These are phyloP conservation scores for Cryptococcus sp. DNA, from an alignment of 1,284 basidiomycete species.

Conservation along the genomic window DNA sequence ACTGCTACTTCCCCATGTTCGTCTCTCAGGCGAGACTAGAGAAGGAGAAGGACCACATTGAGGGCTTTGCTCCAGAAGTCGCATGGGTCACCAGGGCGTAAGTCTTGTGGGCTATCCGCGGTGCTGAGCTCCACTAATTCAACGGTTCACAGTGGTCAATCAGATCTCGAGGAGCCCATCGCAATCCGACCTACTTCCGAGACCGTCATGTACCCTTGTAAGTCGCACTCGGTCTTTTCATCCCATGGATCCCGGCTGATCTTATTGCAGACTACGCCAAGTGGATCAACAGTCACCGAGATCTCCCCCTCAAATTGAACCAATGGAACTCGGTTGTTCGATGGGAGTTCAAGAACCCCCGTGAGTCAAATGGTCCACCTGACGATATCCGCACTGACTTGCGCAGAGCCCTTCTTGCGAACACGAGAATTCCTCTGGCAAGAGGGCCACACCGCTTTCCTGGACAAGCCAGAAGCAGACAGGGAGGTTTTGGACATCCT, in stretches of 20 bases:
- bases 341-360: slow-evolving; percentile 99
- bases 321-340: slow-evolving; percentile 99
- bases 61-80: slow-evolving; percentile 99
- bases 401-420: slow-evolving; percentile 91
- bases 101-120: slow-evolving; percentile 49
- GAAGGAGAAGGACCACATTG: slow-evolving; percentile 97
- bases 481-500: slow-evolving; percentile 90
- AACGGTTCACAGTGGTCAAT: slow-evolving; percentile 67
- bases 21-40: slow-evolving; percentile 91
- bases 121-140: slow-evolving; percentile 1
- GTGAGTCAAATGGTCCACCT: slow-evolving; percentile 51
- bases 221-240: slow-evolving; percentile 36
- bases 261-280: slow-evolving; percentile 76
- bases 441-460: slow-evolving; percentile 95
- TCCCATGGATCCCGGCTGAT: too few relatives aligned
- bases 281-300: slow-evolving; percentile 97
- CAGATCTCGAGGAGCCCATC: slow-evolving; percentile 94
- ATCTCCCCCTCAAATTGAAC: slow-evolving; percentile 95
- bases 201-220: slow-evolving; percentile 96
- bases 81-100: slow-evolving; percentile 98
- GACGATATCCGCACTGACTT: neutral
- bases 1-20: slow-evolving; percentile 99
- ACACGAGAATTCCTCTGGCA: slow-evolving; percentile 99
- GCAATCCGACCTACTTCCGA: slow-evolving; percentile 98
- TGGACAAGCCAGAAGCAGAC: slow-evolving; percentile 87